Evolutionary conservation across 78 protist genomes (phyloP).

Genomic region (Bodo saltans): DNA sequence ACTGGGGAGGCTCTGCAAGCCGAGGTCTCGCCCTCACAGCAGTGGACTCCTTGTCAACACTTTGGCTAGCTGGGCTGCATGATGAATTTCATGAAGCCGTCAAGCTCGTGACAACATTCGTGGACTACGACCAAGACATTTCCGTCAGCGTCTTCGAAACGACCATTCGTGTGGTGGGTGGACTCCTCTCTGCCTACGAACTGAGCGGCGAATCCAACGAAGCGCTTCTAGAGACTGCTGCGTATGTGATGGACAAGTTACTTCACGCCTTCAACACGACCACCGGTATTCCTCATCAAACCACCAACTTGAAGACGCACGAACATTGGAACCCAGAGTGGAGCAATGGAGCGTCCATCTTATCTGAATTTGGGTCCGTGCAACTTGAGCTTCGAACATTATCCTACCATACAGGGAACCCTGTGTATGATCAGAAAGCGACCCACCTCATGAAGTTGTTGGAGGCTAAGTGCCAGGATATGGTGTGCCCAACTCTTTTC

Average conservation of each 20-base stretch:
- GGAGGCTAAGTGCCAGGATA: background rate
- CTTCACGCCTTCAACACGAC: constrained; percentile 34
- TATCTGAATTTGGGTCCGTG: constrained; percentile 37
- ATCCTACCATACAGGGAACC: background rate
- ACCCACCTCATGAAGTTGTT: background rate
- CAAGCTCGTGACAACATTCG: constrained; percentile 2
- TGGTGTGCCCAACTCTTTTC: background rate
- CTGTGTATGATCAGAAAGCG: background rate
- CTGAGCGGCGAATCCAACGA: constrained; percentile 2
- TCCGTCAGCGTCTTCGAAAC: background rate
- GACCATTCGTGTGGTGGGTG: constrained; percentile 19
- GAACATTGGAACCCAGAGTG: constrained; percentile 3
- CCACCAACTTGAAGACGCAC: background rate
- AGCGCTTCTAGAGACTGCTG: background rate
- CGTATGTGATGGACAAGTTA: constrained; percentile 33
- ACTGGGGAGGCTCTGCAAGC: background rate
- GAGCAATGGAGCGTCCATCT: constrained; percentile 44
- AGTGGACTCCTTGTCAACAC: constrained; percentile 50
- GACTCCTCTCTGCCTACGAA: constrained; percentile 20
- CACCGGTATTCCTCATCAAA: background rate
- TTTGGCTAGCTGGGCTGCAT: constrained; percentile 46
- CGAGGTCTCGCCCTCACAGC: constrained; percentile 46
- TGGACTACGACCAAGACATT: background rate
- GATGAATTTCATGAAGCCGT: constrained; percentile 41
- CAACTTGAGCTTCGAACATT: constrained; percentile 20